Evolutionary conservation across 2,329 filamentous ascomycete genomes (phyloP), one percentile per base, ranked within the genome.

Genomic region (Aspergillus aculeatinus): DNA sequence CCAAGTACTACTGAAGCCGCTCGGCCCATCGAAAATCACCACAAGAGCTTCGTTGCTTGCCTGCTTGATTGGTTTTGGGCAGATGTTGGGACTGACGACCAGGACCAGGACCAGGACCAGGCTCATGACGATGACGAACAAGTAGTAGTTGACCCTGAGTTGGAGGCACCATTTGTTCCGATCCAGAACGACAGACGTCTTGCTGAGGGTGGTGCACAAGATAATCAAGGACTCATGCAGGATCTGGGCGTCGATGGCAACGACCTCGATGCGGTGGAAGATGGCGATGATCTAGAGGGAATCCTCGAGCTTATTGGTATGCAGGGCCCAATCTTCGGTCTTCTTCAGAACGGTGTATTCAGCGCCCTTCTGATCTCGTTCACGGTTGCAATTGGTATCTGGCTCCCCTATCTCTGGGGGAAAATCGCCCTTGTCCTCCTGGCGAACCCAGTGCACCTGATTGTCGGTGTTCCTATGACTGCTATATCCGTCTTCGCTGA

Each of bases 251-350:
- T 94, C 39, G 91, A 96, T 68, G 70, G 79, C 12, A 85, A 87
- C 50, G 85, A 88, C 62, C 79, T 74, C 51, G 81, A 83, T 65
- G 80, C 77, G n/a, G 74, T 79, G 16, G 81, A 83, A 48, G 90
- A 97, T 66, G 90, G 90, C 10, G 95, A 99, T 76, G 95, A 99
- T 71, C 87, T 99, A 16, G 95, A 99, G 73, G 95, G 95, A 0
- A 91, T 99, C 55, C 87, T 99, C 81, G 95, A 99, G 74, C 85
- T 99, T 16, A 89, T 99, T 60, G 95, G 95, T 42, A 96, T 99
- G 90, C 91, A 96, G 70, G 95, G 95, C 0, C 95, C 95, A 0
- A 82, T 99, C 3, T 89, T 89, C 14, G 92, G 92, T 2, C 83
- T 99, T 5, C 87, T 98, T 66, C 95, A 99, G 71, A 99, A 99